A percentile compares a stretch with the other conserved stretches of the same genome.
Evolutionary conservation across 1,284 basidiomycete species (phyloP).

Genomic region (Sanghuangporus baumii): DNA sequence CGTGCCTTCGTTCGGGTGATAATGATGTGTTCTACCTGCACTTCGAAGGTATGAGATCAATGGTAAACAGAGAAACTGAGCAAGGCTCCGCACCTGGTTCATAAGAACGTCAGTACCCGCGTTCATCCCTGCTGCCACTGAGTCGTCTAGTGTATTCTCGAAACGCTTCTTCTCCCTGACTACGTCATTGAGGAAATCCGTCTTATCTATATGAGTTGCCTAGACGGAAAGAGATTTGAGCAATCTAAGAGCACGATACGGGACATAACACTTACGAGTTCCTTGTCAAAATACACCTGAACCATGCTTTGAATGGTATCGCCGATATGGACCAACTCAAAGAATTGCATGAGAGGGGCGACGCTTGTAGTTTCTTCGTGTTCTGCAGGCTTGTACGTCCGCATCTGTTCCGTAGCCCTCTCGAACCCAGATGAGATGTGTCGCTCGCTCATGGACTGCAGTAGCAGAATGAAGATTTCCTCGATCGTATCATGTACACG

Average conservation of each 20-base stretch:
- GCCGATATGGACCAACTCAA: conserved; percentile 94
- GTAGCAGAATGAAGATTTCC: conserved; percentile 82
- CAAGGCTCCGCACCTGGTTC: conserved; percentile 64
- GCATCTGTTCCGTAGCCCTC: conserved; percentile 83
- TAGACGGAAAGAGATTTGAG: conserved; percentile 26
- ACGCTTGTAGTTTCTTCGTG: conserved; percentile 76
- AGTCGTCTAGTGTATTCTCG: conserved; percentile 88
- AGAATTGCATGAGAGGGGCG: conserved; percentile 92
- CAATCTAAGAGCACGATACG: neutral
- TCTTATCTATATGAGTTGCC: conserved; percentile 83
- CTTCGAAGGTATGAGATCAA: conserved; percentile 3
- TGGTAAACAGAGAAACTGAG: neutral
- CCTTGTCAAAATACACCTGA: conserved; percentile 97
- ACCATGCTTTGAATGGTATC: conserved; percentile 98
- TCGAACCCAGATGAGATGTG: conserved; percentile 87
- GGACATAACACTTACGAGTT: conserved; percentile 51
- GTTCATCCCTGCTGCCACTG: conserved; percentile 88
- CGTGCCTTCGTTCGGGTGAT: conserved; percentile 75
- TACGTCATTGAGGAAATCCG: conserved; percentile 90
- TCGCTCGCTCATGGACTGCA: conserved; percentile 72
- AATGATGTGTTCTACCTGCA: conserved; percentile 92
- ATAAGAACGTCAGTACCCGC: conserved; percentile 94
- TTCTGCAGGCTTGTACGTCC: conserved; percentile 79
- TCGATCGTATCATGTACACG: conserved; percentile 87
- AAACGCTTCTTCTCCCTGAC: conserved; percentile 96